These are phyloP conservation scores for Shiraia bambusicola DNA, from an alignment of 2,329 filamentous ascomycete species.

Conservation along the genomic window DNA sequence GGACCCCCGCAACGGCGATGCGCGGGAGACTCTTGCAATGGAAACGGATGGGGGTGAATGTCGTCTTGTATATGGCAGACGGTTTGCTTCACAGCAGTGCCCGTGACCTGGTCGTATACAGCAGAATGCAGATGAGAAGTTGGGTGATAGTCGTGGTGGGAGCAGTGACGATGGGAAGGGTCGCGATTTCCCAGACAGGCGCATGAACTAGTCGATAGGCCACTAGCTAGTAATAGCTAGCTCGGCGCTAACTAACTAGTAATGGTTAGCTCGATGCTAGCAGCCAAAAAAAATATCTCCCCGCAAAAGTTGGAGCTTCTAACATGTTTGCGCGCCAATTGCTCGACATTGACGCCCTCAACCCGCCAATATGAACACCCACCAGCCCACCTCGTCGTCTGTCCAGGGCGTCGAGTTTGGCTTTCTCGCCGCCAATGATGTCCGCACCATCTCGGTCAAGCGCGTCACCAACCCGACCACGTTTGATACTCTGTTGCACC, in stretches of 20 bases:
- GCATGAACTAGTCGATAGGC: too few relatives aligned
- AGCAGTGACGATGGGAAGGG: conserved; percentile 7
- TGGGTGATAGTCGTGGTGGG: background rate
- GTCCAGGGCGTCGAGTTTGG: conserved; percentile 88
- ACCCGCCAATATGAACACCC: conserved; percentile 46
- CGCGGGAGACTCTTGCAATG: background rate
- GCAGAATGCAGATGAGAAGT: background rate
- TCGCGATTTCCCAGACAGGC: background rate
- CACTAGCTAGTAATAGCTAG: too few relatives aligned
- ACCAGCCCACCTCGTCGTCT: conserved; percentile 77
- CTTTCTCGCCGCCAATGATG: conserved; percentile 78
- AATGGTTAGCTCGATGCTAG: background rate
- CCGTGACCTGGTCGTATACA: too few relatives aligned
- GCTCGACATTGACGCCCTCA: conserved; percentile 16
- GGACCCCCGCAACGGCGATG: background rate
- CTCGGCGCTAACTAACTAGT: too few relatives aligned
- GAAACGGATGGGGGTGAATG: background rate
- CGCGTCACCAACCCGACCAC: conserved; percentile 89
- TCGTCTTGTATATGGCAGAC: too few relatives aligned
- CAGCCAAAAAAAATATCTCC: background rate
- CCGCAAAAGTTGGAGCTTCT: conserved; percentile 28
- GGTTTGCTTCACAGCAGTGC: background rate
- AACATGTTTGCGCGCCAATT: conserved; percentile 14
- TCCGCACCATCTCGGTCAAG: conserved; percentile 87
- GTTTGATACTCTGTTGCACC: conserved; percentile 90